Conservation (phyloP, 2,329 filamentous ascomycete species). For the Fusarium albidum region DNA sequence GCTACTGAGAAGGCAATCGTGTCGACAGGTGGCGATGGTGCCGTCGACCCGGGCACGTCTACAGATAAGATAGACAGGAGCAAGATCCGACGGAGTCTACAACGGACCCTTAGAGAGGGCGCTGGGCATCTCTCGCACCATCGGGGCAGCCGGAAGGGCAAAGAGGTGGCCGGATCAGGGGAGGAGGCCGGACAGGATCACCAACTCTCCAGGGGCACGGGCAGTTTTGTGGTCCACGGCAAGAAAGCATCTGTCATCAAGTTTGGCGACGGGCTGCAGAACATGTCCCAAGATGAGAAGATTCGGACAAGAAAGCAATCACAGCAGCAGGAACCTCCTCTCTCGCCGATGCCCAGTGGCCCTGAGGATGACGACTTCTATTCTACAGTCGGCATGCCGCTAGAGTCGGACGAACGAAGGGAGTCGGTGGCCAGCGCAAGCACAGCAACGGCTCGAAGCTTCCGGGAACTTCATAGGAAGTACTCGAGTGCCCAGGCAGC, state of each 20-base stretch:
- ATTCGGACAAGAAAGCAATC: slow-evolving; percentile 68
- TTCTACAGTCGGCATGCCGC: slow-evolving; percentile 56
- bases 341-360: slow-evolving; percentile 47
- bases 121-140: slow-evolving; percentile 72
- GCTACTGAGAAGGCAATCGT: slow-evolving; percentile 47
- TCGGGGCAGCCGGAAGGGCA: slow-evolving; percentile 78
- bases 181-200: slow-evolving; percentile 63
- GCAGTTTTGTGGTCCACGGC: slow-evolving; percentile 94
- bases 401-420: slow-evolving; percentile 59
- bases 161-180: slow-evolving; percentile 58
- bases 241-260: slow-evolving; percentile 98
- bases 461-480: slow-evolving; percentile 68
- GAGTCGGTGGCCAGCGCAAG: slow-evolving; percentile 71
- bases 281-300: slow-evolving; percentile 76
- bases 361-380: slow-evolving; percentile 60
- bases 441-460: slow-evolving; percentile 72
- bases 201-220: slow-evolving; percentile 78
- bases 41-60: slow-evolving; percentile 45
- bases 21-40: slow-evolving; percentile 45
- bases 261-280: slow-evolving; percentile 92
- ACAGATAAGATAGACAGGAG: slow-evolving; percentile 62
- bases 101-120: slow-evolving; percentile 87
- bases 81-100: slow-evolving; percentile 84
- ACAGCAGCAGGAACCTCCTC: slow-evolving; percentile 50
- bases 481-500: slow-evolving; percentile 63